Percentiles rank a stretch among this genome's conserved stretches.
These are phyloP conservation scores for Bjerkandera adusta DNA, from an alignment of 1,284 basidiomycete species.

Conservation along the genomic window DNA sequence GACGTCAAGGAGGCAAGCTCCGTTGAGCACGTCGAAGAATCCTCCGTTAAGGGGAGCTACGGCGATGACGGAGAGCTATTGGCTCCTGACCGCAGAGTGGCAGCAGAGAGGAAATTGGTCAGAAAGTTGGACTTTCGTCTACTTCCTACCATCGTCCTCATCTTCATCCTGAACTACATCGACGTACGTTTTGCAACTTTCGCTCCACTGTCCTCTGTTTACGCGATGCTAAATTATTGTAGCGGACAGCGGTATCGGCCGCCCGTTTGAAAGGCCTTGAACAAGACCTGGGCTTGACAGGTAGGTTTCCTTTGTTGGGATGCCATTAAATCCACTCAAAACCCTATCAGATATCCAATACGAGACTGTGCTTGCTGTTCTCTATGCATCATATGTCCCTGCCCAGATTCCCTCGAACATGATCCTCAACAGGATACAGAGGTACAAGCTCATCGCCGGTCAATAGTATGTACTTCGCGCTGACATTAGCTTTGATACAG, in stretches of 20 bases:
- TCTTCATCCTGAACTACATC: conserved; percentile 71
- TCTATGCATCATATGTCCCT: conserved; percentile 60
- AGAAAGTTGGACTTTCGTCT: conserved; percentile 57
- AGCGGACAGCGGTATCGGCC: conserved; percentile 62
- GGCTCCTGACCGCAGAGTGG: conserved; percentile 20
- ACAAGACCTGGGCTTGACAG: conserved; percentile 49
- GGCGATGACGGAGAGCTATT: conserved; percentile 26
- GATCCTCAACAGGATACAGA: conserved; percentile 19
- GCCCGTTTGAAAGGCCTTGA: conserved; percentile 62
- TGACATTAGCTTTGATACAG: conserved; percentile 35
- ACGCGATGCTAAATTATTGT: too few species aligned
- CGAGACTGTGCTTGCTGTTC: conserved; percentile 52
- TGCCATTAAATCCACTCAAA: too few species aligned
- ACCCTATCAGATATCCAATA: conserved; percentile 56
- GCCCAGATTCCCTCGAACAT: conserved; percentile 69
- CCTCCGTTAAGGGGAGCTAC: too few species aligned
- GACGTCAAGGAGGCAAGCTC: too few species aligned
- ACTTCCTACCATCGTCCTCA: conserved; percentile 57
- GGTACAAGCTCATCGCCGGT: conserved; percentile 1
- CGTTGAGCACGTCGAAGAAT: too few species aligned
- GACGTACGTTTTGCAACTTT: conserved; percentile 47
- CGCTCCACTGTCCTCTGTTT: conserved; percentile 2
- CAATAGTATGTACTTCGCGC: too few species aligned
- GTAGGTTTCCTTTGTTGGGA: too few species aligned
- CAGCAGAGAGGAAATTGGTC: conserved; percentile 29